phyloP scores from a whole-genome alignment of 2,329 filamentous ascomycete genomes.

The Pyrenophora teres region DNA sequence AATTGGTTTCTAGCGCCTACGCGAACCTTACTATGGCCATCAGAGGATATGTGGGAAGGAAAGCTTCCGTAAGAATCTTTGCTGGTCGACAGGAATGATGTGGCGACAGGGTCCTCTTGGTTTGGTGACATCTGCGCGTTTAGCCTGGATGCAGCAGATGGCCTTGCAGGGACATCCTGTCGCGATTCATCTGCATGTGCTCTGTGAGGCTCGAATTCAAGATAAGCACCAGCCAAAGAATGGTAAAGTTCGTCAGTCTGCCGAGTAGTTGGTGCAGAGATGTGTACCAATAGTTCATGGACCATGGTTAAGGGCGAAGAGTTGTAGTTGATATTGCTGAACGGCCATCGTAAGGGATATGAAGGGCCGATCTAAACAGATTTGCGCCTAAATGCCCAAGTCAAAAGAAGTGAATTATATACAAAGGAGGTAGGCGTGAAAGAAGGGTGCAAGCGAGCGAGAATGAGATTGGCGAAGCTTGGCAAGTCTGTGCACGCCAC shows the following conservation, averaged over 20 bases:
- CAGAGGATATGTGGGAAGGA: conserved; percentile 30
- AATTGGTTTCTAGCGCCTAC: neutral
- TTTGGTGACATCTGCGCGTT: neutral
- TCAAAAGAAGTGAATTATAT: neutral
- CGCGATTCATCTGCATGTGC: neutral
- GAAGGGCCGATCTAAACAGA: neutral
- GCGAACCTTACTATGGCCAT: neutral
- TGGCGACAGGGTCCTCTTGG: neutral
- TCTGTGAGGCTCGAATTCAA: conserved; percentile 38
- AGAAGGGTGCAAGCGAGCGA: neutral
- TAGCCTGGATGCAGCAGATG: neutral
- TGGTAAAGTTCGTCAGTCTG: conserved; percentile 50
- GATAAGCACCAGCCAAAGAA: conserved; percentile 49
- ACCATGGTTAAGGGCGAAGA: conserved; percentile 25
- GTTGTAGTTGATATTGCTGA: conserved; percentile 4
- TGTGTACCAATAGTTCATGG: conserved; percentile 53
- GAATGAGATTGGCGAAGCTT: neutral
- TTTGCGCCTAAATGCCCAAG: neutral
- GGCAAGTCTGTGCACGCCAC: conserved; percentile 2
- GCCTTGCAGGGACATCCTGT: neutral
- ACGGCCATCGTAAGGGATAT: conserved; percentile 13
- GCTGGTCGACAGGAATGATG: conserved; percentile 20
- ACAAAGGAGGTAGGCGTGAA: neutral
- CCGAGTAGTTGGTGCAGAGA: conserved; percentile 50
- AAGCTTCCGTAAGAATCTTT: conserved; percentile 45